Base-by-base conservation (phyloP, 164 flowering plant genomes). In the Berberis thunbergii region DNA sequence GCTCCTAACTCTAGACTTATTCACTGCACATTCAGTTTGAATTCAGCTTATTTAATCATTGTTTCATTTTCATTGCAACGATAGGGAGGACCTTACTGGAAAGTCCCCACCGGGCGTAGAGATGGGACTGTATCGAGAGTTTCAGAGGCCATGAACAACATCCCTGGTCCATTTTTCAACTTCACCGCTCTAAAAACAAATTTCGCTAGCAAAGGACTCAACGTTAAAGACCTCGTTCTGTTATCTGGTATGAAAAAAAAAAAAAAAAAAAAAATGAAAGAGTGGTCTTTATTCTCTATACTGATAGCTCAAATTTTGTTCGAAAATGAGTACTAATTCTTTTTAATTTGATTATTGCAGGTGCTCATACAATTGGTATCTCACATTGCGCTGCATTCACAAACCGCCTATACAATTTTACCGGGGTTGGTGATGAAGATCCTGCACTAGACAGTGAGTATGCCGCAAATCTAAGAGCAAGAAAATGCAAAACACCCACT, bases 71-170 rank as follows among this genome's bases (percentile, higher is more conserved):
- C 8, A 39, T 26, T 61, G 10, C 54, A 54, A 69, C 60, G 46
- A 71, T 65, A 79, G 80, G 80, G 80, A 60, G 82, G 82, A 43
- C 82, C 82, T 2, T 72, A 40, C 45, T 93, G 97, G 98, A 74
- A 45, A n/a, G 98, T 93, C 26, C 96, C 94, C 2, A 88, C 96
- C 0, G 97, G 97, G 11, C 66, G 98, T 50, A 77, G 94, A 71
- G 98, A 93, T 61, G 98, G 98, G 43, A 38, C 42, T 2, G 67
- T 87, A 45, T 93, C 98, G 2, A 75, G 62, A 1, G 46, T 62
- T 2, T 7, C 89, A 2, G 96, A 88, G 65, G 89, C 89, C 11
- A 7, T 54, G 26, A n/a, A 44, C 6, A 58, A 84, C 52, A 86
- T 93, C 60, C 98, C 98, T 4, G 59, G 78, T 4, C 97, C 98